Percentiles rank a stretch among this genome's conserved stretches.
Conservation (phyloP, 768 basidiomycete genomes). For the Russula griseocarnosa region DNA sequence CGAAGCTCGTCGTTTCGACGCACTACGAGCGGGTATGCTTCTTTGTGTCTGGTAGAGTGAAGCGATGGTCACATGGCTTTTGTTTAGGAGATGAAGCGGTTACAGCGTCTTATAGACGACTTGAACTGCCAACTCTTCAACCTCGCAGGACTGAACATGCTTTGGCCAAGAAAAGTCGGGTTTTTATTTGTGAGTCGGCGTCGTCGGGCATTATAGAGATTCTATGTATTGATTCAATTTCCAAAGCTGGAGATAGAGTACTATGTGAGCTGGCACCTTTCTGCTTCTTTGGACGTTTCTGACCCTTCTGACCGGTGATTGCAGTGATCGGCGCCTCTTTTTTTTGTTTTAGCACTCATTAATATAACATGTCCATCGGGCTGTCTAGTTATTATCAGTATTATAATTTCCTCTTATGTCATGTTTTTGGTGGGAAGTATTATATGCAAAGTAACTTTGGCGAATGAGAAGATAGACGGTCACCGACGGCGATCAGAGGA, state of each 20-base stretch:
- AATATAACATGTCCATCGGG: neutral
- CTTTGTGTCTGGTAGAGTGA: neutral
- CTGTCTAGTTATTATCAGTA: neutral
- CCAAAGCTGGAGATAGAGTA: constrained; percentile 93
- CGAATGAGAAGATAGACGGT: neutral
- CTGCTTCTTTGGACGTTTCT: constrained; percentile 1
- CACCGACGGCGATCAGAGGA: neutral
- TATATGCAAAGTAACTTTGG: neutral
- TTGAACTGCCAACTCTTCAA: constrained; percentile 77
- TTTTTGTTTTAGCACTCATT: constrained; percentile 1
- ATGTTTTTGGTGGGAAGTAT: too few relatives aligned
- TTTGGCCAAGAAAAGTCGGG: constrained; percentile 80
- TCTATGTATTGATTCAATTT: constrained; percentile 4
- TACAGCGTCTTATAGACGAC: constrained; percentile 58
- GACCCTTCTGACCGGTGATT: constrained; percentile 13
- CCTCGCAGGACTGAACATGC: constrained; percentile 78
- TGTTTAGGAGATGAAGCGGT: constrained; percentile 68
- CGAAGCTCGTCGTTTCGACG: constrained; percentile 58
- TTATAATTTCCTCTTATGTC: constrained; percentile 3
- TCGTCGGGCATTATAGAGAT: neutral
- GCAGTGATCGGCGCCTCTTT: constrained; percentile 14
- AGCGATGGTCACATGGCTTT: neutral
- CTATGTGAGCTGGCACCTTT: constrained; percentile 57
- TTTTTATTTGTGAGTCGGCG: constrained; percentile 80
- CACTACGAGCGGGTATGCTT: constrained; percentile 76